Base-by-base conservation (phyloP, 2,329 filamentous ascomycete genomes). In the Tolypocladium ovalisporum region DNA sequence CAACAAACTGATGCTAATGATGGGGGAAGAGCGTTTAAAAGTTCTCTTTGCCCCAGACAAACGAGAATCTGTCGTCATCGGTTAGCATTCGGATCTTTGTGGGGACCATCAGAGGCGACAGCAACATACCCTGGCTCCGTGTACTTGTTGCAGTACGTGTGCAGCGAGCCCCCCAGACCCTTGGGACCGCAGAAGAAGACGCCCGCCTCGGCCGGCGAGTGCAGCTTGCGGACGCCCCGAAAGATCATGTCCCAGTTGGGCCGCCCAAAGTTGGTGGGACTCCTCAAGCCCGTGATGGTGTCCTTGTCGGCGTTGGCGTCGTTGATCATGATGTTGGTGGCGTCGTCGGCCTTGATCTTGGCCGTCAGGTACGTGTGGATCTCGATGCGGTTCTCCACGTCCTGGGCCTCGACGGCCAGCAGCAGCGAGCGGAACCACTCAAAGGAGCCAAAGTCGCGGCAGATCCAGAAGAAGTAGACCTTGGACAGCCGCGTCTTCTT, bases 231-330 rank as follows among this genome's bases (percentile, higher is more conserved):
- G 68, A 95, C 89, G 56, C 86, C 86, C 62, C 88, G 83, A 76
- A 94, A 94, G 66, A 95, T 89, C 83, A 90, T 90, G 68, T 94
- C 88, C 90, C 90, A 94, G 74, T 94, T 93, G 19, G 90, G 90
- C 29, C 89, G 79, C 56, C 90, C 90, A 69, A 94, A 91, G 75
- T 91, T 94, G 49, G 89, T 94, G 24, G 89, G 89, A 56, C 88
- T 87, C 54, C 88, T 81, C 35, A 94, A 80, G 56, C 90, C 89
- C 0, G 89, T 94, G 69, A 94, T 92, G 65, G 89, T 85, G 70
- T 94, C 89, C 71, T 87, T 88, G 69, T 93, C 88, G 63, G 87
- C 87, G 67, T 91, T 89, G 69, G 86, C 88, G 65, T 92, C 88
- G 75, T 93, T 92, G 78, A 93, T 91, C 88, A 93, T 93, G 75